Conservation (phyloP, 345 rosid species). For the Dovyalis caffra region DNA sequence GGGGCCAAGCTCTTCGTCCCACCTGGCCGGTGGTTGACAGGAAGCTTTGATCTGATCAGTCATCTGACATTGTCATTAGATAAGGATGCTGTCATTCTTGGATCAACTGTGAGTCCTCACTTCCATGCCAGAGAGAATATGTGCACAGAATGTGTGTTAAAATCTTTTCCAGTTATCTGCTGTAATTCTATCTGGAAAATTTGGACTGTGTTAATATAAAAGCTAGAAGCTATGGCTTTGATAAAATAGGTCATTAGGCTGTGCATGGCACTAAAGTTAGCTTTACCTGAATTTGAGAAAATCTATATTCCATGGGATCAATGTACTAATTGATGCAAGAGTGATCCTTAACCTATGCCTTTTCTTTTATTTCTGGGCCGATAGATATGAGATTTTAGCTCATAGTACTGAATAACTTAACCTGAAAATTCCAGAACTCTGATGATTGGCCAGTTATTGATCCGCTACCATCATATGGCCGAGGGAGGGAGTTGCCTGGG, state of each 20-base stretch:
- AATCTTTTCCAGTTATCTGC: neutral
- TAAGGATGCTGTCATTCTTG: slow-evolving; percentile 86
- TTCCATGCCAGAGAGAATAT: neutral
- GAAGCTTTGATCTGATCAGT: slow-evolving; percentile 95
- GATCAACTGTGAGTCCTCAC: slow-evolving; percentile 63
- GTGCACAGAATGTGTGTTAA: neutral
- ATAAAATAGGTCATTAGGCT: slow-evolving; percentile 1
- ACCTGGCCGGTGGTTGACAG: slow-evolving; percentile 93
- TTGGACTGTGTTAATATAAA: neutral
- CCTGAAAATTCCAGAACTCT: slow-evolving; percentile 48
- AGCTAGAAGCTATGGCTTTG: neutral
- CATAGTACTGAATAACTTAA: slow-evolving; percentile 8
- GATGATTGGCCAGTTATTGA: slow-evolving; percentile 93
- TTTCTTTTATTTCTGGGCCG: slow-evolving; percentile 5
- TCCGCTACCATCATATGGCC: slow-evolving; percentile 94
- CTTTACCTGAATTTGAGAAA: neutral
- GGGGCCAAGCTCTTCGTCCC: slow-evolving; percentile 99
- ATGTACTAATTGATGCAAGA: slow-evolving; percentile 8
- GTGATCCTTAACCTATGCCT: slow-evolving; percentile 5
- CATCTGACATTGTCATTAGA: slow-evolving; percentile 91
- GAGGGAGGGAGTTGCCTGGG: slow-evolving; percentile 93
- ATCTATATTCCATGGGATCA: slow-evolving; percentile 9
- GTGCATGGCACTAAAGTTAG: slow-evolving; percentile 4
- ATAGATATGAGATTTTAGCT: slow-evolving; percentile 7
- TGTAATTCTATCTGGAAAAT: neutral